Conservation (phyloP, 345 rosid species). For the Iberis pinnata region DNA sequence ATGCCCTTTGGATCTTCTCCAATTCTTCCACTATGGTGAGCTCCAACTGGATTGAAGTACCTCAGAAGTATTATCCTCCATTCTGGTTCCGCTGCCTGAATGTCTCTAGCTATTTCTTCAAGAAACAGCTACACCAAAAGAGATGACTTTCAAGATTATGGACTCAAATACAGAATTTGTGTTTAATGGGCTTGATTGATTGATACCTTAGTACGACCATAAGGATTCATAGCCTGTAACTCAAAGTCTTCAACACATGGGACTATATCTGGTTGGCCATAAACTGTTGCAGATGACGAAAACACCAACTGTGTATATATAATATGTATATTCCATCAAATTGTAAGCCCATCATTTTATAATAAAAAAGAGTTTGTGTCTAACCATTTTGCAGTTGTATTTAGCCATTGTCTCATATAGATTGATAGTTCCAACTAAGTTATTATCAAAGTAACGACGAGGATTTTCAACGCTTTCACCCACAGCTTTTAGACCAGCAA, state of each 20-base stretch:
- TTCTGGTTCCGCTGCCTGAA: constrained; percentile 78
- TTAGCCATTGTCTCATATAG: constrained; percentile 66
- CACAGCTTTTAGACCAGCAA: constrained; percentile 93
- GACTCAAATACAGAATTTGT: background rate
- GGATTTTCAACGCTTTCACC: constrained; percentile 80
- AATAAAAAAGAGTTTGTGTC: too few species aligned
- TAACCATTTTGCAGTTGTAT: constrained; percentile 63
- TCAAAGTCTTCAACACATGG: constrained; percentile 77
- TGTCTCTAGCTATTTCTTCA: constrained; percentile 86
- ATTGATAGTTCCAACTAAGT: constrained; percentile 68
- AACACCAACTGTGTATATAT: constrained; percentile 56
- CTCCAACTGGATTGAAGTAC: constrained; percentile 93
- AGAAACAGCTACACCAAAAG: constrained; percentile 55
- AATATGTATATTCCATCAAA: background rate
- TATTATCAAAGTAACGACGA: constrained; percentile 73
- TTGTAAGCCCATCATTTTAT: background rate
- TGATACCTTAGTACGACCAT: constrained; percentile 85
- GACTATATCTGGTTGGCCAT: constrained; percentile 84
- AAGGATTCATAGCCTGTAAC: constrained; percentile 81
- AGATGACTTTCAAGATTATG: background rate
- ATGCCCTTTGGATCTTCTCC: constrained; percentile 98
- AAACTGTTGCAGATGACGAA: constrained; percentile 96
- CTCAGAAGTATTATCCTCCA: constrained; percentile 80
- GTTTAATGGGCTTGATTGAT: background rate
- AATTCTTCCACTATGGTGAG: constrained; percentile 84